Evolutionary conservation across 2,329 filamentous ascomycete species (phyloP).

Genomic region (Coleophoma eucalyptorum): DNA sequence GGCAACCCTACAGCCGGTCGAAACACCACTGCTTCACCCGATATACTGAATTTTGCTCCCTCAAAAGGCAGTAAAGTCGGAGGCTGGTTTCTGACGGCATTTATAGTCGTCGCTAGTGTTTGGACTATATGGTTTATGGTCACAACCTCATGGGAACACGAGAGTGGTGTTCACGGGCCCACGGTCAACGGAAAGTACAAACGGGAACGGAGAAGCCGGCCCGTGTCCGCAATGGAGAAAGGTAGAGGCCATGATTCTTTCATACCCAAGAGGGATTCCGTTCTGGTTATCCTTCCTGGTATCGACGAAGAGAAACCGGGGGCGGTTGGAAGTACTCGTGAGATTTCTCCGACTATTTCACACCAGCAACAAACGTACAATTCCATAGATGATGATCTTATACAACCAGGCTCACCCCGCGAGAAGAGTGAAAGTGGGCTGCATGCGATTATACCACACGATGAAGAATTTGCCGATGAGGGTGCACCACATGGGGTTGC

Average conservation of each 20-base stretch:
- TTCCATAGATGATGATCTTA: too few relatives aligned
- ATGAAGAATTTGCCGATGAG: too few relatives aligned
- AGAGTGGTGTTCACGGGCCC: background rate
- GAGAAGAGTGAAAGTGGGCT: too few relatives aligned
- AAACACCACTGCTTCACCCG: constrained; percentile 6
- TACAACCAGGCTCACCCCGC: too few relatives aligned
- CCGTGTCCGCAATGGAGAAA: background rate
- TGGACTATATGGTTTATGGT: constrained; percentile 12
- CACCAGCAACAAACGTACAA: too few relatives aligned
- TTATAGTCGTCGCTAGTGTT: constrained; percentile 11
- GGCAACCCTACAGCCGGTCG: constrained; percentile 27
- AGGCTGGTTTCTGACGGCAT: constrained; percentile 36
- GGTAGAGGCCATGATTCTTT: background rate
- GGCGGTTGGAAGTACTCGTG: background rate
- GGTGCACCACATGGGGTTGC: too few relatives aligned
- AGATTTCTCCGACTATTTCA: too few relatives aligned
- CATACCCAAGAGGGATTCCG: background rate
- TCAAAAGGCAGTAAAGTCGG: constrained; percentile 33
- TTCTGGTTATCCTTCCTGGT: background rate
- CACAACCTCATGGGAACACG: constrained; percentile 2
- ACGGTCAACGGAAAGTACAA: constrained; percentile 4
- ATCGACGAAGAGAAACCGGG: background rate
- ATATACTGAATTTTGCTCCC: constrained; percentile 8
- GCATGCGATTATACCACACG: too few relatives aligned
- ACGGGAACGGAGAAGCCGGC: background rate